Conservation (phyloP, 805 yeast genomes). For the Komagataella pseudopastoris region DNA sequence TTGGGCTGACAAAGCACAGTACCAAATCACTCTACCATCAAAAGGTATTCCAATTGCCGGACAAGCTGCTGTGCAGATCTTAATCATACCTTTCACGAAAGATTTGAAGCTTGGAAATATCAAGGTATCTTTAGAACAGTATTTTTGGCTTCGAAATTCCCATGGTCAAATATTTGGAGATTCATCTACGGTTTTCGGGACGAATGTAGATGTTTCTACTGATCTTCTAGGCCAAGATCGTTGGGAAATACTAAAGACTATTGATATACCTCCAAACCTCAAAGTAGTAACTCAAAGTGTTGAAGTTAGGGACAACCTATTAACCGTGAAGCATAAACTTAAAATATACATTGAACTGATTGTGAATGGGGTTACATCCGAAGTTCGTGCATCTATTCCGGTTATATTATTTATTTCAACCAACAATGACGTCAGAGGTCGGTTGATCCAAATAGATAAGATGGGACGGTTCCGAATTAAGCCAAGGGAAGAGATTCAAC, state of each 20-base stretch:
- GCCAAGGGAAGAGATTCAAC: not conserved
- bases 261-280: slow-evolving; percentile 25
- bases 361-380: slow-evolving; percentile 36
- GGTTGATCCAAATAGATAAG: slow-evolving; percentile 12
- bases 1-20: slow-evolving; percentile 41
- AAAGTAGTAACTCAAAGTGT: slow-evolving; percentile 29
- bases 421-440: slow-evolving; percentile 12
- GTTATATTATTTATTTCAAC: slow-evolving; percentile 27
- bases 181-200: slow-evolving; percentile 16
- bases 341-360: slow-evolving; percentile 28
- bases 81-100: slow-evolving; percentile 33
- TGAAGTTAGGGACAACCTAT: slow-evolving; percentile 22
- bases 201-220: slow-evolving; percentile 5
- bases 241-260: slow-evolving; percentile 30
- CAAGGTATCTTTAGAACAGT: slow-evolving; percentile 19
- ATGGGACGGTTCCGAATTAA: slow-evolving; percentile 8
- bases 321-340: slow-evolving; percentile 31
- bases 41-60: slow-evolving; percentile 36
- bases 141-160: slow-evolving; percentile 10
- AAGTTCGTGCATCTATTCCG: slow-evolving; percentile 38
- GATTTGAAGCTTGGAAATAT: slow-evolving; percentile 25
- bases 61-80: slow-evolving; percentile 23
- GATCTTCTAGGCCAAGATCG: slow-evolving; percentile 24
- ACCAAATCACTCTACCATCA: slow-evolving; percentile 27
- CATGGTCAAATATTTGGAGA: slow-evolving; percentile 11